Evolutionary conservation across 768 basidiomycete genomes (phyloP), one percentile per base, ranked within the genome.

Genomic region (Tylopilus sp.): DNA sequence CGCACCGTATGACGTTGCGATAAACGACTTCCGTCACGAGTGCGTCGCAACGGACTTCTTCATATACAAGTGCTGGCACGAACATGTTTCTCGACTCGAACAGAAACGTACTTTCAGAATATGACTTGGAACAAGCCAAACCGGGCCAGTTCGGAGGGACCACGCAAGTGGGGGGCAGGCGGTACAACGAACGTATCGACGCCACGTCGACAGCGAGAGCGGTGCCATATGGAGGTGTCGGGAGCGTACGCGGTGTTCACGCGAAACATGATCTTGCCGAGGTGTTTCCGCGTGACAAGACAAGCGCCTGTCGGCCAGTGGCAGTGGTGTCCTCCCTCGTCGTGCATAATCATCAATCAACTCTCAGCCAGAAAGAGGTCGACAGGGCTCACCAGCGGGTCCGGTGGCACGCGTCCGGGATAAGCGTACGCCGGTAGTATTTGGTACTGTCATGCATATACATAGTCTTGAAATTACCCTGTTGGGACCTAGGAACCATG

Each of bases 221-320:
- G n/a, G n/a, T n/a, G n/a, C n/a, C 15, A 35, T 17, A 35, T 35
- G 33, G 15, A 35, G 25, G 41, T 6, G 20, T 42, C 17, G 40
- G 33, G 18, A 18, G 36, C 36, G 36, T 28, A 11, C 30, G 28
- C 12, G 15, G 20, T 30, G 7, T 10, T 47, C 53, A 25, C 53
- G 26, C 45, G 15, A 35, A 41, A 52, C 28, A 21, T 30, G 39
- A 28, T 40, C 20, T n/a, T 35, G 28, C 23, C 23, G 38, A 12
- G n/a, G 10, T 18, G 10, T 10, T 25, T 41, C 38, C 17, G 35
- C 8, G 18, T 33, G 53, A 57, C 54, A 44, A 47, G 57, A 51
- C 57, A 44, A 36, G 20, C 15, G 42, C 33, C 48, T 40, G 38
- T 39, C 25, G 33, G 44, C 30, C 23, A n/a, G 4, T 60, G 58